These are phyloP conservation scores for Dendryphion nanum DNA, from an alignment of 2,329 filamentous ascomycete species.

Conservation along the genomic window DNA sequence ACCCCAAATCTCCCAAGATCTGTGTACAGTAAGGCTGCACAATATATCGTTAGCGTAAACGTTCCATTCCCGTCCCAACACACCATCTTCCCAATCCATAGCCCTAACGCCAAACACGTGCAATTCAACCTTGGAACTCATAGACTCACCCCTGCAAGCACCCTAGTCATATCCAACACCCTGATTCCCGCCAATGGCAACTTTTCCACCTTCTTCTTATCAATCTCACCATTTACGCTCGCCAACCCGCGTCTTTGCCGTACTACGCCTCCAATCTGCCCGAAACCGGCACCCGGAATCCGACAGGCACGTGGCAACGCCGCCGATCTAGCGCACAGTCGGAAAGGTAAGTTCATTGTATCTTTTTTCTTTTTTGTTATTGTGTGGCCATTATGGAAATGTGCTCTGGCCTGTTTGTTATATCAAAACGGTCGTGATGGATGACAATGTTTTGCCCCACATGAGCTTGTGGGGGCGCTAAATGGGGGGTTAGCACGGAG, in stretches of 20 bases:
- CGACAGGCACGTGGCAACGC: conserved; percentile 1
- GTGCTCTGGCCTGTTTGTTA: no score
- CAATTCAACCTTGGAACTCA: no score
- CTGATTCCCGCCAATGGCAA: conserved; percentile 79
- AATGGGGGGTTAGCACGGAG: conserved; percentile 1
- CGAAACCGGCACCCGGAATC: conserved; percentile 2
- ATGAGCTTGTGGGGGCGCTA: conserved; percentile 27
- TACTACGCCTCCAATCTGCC: no score
- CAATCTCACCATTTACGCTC: conserved; percentile 33
- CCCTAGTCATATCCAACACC: conserved; percentile 94
- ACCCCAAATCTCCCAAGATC: conserved; percentile 94
- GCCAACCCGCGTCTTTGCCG: conserved; percentile 35
- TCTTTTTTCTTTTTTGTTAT: no score
- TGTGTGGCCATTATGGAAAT: no score
- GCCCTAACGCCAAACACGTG: no score
- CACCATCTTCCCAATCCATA: no score
- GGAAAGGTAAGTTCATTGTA: conserved; percentile 16
- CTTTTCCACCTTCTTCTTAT: conserved; percentile 42
- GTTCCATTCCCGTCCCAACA: no score
- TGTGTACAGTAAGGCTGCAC: conserved; percentile 96
- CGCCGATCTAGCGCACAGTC: conserved; percentile 6
- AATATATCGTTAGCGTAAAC: no score
- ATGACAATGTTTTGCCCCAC: conserved; percentile 19
- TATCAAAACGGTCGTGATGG: conserved; percentile 7
- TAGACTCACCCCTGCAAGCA: conserved; percentile 92